These are phyloP conservation scores for Hypoxylon sp. DNA, from an alignment of 2,329 filamentous ascomycete species.

Conservation along the genomic window DNA sequence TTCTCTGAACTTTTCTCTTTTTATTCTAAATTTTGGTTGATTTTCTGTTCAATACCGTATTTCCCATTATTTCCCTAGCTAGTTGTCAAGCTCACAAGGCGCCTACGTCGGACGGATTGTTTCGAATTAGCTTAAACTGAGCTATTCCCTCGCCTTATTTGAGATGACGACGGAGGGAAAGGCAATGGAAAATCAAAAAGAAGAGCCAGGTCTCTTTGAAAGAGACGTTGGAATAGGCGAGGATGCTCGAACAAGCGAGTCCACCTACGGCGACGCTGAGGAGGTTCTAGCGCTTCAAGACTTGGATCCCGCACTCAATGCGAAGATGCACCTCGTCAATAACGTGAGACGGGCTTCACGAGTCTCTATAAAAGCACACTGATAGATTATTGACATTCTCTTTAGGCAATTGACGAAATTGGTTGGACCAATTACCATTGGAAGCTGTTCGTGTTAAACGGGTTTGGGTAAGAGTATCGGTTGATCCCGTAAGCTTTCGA, in stretches of 20 bases:
- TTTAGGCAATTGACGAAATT: slow-evolving; percentile 56
- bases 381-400: slow-evolving; percentile 8
- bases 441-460: slow-evolving; percentile 73
- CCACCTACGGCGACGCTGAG: slow-evolving; percentile 48
- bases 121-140: slow-evolving; percentile 1
- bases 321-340: slow-evolving; percentile 79
- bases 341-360: slow-evolving; percentile 63
- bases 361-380: slow-evolving; percentile 3
- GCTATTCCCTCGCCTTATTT: not conserved
- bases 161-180: slow-evolving; percentile 28
- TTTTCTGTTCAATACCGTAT: slow-evolving; percentile 11
- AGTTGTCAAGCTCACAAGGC: not conserved
- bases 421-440: slow-evolving; percentile 62
- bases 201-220: slow-evolving; percentile 34
- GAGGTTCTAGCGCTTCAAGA: slow-evolving; percentile 72
- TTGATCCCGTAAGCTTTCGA: not conserved
- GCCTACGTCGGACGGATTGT: not conserved
- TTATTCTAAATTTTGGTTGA: not conserved
- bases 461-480: slow-evolving; percentile 65
- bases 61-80: not conserved
- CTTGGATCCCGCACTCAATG: slow-evolving; percentile 72
- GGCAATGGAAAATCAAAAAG: slow-evolving; percentile 2
- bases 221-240: slow-evolving; percentile 29
- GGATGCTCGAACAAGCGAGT: slow-evolving; percentile 17
- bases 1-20: slow-evolving; percentile 1